Base-by-base conservation (phyloP, 2,329 filamentous ascomycete genomes). In the Aspergillus texensis region DNA sequence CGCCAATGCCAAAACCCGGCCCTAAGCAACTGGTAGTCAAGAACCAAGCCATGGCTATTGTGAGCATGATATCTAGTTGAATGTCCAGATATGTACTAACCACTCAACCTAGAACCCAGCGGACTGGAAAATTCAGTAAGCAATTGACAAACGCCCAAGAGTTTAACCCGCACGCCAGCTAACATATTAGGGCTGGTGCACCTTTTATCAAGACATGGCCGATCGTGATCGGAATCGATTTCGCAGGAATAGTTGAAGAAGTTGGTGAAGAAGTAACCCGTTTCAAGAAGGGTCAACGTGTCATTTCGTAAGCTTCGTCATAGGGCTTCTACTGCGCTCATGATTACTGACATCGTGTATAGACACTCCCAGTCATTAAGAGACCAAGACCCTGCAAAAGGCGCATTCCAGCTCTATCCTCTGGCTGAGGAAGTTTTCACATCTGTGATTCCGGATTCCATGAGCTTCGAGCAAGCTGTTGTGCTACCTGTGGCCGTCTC, bases 401-500 rank as follows among this genome's bases (percentile, higher is more conserved):
- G 52, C 11, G 21, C 52, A 26, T 79, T 78, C 55, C 78, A 79
- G 58, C 28, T 65, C 6, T 76, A 75, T 58, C 70, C 70, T 4
- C 52, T 76, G n/a, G 58, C 75, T 0, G 65, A 59, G 5, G 62
- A 62, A 1, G 60, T 70, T 4, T 58, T 73, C 58, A 62, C 67
- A 11, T 62, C 65, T 2, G 32, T 39, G 2, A 74, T 79, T n/a
- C 77, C 77, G 0, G 66, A 67, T 1, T 43, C 26, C 19, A 53
- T 78, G 43, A 67, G 67, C 0, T 77, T 68, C 43, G 72, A 76
- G 46, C 63, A 72, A 4, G 77, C 75, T 0, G 57, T 62, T 16
- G 75, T 77, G 4, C n/a, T 78, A 9, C 76, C 75, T 0, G 62
- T 78, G 1, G 71, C 67, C 6, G n/a, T 78, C 2, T 72, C 73